These are phyloP conservation scores for Ceratobasidium sp. DNA, from an alignment of 1,284 basidiomycete genomes.

Conservation along the genomic window DNA sequence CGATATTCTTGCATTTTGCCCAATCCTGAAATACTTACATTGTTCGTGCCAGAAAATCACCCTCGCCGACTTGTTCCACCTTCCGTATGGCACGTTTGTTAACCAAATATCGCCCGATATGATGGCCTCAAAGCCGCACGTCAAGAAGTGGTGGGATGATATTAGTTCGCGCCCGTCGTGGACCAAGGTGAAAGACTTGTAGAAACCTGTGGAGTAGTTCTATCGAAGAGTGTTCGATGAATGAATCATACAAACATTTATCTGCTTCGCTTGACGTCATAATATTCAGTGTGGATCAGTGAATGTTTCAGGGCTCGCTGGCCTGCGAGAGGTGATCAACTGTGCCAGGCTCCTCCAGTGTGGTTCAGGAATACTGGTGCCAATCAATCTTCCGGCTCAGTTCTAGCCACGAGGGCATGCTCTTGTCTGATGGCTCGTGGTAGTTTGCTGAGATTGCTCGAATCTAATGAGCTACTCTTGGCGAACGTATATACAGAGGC, in stretches of 20 bases:
- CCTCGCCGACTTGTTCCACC: conserved; percentile 65
- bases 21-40: neutral
- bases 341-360: neutral
- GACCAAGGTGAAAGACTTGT: conserved; percentile 14
- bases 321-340: too few species aligned
- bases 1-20: neutral
- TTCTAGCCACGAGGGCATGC: neutral
- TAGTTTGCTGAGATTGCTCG: too few species aligned
- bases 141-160: conserved; percentile 36
- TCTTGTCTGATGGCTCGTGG: neutral
- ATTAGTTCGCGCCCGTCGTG: conserved; percentile 9
- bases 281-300: too few species aligned
- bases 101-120: conserved; percentile 49
- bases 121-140: conserved; percentile 45
- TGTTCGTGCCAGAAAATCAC: conserved; percentile 53
- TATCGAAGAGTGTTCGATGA: neutral
- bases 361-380: neutral
- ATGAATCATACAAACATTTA: too few species aligned
- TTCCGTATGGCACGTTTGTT: conserved; percentile 59
- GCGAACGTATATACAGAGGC: too few species aligned
- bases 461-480: too few species aligned
- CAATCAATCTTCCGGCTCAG: neutral
- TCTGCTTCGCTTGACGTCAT: too few species aligned
- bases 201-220: too few species aligned
- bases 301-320: too few species aligned